Base-by-base conservation (phyloP, 139 green algal genomes). In the Asterochloris erici region DNA sequence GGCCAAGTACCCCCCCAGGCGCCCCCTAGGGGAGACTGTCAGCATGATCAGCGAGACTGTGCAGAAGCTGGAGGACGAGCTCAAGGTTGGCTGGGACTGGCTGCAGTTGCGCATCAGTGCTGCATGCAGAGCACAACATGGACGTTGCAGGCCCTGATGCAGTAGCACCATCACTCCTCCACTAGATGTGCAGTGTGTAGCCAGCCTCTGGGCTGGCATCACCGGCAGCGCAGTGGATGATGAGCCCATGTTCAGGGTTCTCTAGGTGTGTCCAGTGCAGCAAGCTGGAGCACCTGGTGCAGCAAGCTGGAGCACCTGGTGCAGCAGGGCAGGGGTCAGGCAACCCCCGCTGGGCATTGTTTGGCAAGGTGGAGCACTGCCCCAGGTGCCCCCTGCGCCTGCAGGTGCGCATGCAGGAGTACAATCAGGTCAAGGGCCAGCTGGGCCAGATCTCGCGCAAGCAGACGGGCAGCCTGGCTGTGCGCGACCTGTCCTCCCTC, bases 1-100 rank as follows among this genome's bases (percentile, higher is more conserved):
- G 87, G 95, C 96, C 19, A 99, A 99, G 90, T 98, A 98, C 82
- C 96, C 97, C 0, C 81, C 91, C 11, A 90, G 93, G 15, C 88
- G 92, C 10, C 92, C 95, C 0, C 89, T 99, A 61, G 90, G 91
- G 64, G 97, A 99, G 76, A 97, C 92, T 14, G 91, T 99, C 23
- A 87, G 94, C 6, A 94, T 94, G 74, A 94, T 99, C 63, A 90
- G 85, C 10, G 96, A 99, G 68, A 92, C 88, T 15, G 85, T 99
- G 14, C 81, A 84, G 24, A 94, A 94, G 78, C 87, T 99, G 38
- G 97, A 99, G 74, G 97, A 99, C 76, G 97, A 98, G 79, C 88
- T 99, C n/a, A 99, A 99, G 94, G 94, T 97, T 80, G 19, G 77
- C 19, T 10, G 2, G 66, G 17, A 24, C 66, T 71, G 17, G 66